phyloP scores from a whole-genome alignment of 768 basidiomycete genomes.

The Pleurotus salmoneostramineus region DNA sequence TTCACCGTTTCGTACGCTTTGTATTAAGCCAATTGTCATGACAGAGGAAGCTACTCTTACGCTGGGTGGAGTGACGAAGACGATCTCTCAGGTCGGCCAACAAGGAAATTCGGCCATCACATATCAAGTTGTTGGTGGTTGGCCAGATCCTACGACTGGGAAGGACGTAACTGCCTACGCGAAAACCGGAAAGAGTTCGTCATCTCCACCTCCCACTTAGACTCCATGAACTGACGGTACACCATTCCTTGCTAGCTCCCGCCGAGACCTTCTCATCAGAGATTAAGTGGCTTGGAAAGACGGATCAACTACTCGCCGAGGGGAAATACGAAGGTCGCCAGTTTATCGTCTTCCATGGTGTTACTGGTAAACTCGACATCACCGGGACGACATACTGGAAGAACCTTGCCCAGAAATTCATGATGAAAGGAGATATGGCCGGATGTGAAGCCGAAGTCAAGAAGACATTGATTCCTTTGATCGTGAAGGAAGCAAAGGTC shows the following conservation, averaged over 20 bases:
- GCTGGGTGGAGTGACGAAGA: neutral
- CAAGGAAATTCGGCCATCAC: neutral
- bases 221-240: neutral
- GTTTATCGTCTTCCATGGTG: neutral
- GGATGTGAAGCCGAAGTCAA: neutral
- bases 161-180: neutral
- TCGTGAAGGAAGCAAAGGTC: neutral
- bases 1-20: no score
- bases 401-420: neutral
- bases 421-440: neutral
- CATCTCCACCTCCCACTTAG: neutral
- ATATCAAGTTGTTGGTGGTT: neutral
- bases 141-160: neutral
- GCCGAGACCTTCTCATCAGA: neutral
- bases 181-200: neutral
- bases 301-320: neutral
- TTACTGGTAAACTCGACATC: neutral
- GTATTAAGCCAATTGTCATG: no score
- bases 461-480: neutral
- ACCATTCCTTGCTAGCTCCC: neutral
- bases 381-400: neutral
- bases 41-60: neutral
- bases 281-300: neutral
- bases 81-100: neutral
- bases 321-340: neutral